phyloP scores from a whole-genome alignment of 1,284 basidiomycete genomes.

The Spongispora temasekensis region DNA sequence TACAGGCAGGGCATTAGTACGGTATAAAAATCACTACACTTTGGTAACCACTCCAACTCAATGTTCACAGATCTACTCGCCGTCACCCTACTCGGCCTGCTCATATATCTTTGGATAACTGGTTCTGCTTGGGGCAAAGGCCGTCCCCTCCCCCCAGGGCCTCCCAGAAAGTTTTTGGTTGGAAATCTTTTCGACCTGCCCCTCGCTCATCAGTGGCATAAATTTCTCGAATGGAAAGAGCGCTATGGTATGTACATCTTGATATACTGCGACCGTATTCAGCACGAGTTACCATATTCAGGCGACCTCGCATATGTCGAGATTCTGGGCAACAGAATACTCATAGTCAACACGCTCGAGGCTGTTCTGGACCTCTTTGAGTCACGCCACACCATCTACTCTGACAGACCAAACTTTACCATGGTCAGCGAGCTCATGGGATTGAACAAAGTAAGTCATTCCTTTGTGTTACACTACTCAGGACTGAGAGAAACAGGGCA shows the following conservation, averaged over 20 bases:
- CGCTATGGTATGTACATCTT: conserved; percentile 8
- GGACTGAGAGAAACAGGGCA: conserved; percentile 15
- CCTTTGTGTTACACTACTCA: neutral
- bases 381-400: conserved; percentile 35
- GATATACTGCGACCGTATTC: neutral
- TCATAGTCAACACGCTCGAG: conserved; percentile 38
- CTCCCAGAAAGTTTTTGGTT: conserved; percentile 4
- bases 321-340: conserved; percentile 28
- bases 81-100: neutral
- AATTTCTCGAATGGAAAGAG: conserved; percentile 15
- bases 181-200: conserved; percentile 15
- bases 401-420: conserved; percentile 38
- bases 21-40: too few species aligned
- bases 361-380: conserved; percentile 37
- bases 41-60: too few species aligned
- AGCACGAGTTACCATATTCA: conserved; percentile 5
- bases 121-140: conserved; percentile 2
- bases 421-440: conserved; percentile 40
- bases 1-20: too few species aligned
- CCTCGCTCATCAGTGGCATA: conserved; percentile 7
- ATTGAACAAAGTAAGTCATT: conserved; percentile 25
- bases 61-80: conserved; percentile 1
- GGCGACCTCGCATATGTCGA: conserved; percentile 31
- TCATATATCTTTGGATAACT: conserved; percentile 11
- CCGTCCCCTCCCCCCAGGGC: conserved; percentile 13